Evolutionary conservation across 352 stramenopile genomes (phyloP).

Genomic region (Phytophthora fragariae): DNA sequence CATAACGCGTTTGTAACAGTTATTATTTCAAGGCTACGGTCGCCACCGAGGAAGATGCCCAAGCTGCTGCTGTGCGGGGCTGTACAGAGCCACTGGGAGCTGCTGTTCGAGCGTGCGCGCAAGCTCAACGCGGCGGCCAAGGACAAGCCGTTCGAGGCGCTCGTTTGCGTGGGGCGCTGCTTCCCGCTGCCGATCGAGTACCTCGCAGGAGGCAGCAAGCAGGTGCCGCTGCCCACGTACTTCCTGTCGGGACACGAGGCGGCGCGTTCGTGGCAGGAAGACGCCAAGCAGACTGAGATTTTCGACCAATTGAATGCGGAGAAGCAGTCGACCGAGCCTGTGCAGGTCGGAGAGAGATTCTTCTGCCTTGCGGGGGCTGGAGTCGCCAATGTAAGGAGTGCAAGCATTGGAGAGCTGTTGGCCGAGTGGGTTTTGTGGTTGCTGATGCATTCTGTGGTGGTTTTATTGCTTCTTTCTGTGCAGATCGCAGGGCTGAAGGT

Average conservation of each 20-base stretch:
- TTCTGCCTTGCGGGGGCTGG: slow-evolving; percentile 58
- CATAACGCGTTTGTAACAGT: not conserved
- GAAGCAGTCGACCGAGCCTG: slow-evolving; percentile 15
- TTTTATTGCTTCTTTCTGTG: not conserved
- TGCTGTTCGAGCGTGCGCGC: slow-evolving; percentile 71
- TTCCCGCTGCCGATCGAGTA: slow-evolving; percentile 66
- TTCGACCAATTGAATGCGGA: slow-evolving; percentile 48
- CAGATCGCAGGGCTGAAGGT: slow-evolving; percentile 57
- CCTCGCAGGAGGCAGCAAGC: slow-evolving; percentile 40
- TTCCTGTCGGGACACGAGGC: slow-evolving; percentile 51
- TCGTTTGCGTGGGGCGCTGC: slow-evolving; percentile 67
- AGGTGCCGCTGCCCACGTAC: slow-evolving; percentile 69
- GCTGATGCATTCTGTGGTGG: not conserved
- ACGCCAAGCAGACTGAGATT: slow-evolving; percentile 44
- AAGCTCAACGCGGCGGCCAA: slow-evolving; percentile 75
- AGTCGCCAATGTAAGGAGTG: slow-evolving; percentile 44
- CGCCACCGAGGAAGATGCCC: slow-evolving; percentile 47
- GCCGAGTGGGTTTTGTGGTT: slow-evolving; percentile 16
- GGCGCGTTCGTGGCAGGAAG: slow-evolving; percentile 33
- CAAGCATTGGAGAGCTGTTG: not conserved
- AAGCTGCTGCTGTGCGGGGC: slow-evolving; percentile 82
- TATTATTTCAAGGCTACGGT: not conserved
- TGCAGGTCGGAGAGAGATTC: slow-evolving; percentile 61
- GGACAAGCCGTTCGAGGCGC: slow-evolving; percentile 60
- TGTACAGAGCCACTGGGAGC: slow-evolving; percentile 64